phyloP scores from a whole-genome alignment of 2,329 filamentous ascomycete species.

The Pestalotiopsis sp. region DNA sequence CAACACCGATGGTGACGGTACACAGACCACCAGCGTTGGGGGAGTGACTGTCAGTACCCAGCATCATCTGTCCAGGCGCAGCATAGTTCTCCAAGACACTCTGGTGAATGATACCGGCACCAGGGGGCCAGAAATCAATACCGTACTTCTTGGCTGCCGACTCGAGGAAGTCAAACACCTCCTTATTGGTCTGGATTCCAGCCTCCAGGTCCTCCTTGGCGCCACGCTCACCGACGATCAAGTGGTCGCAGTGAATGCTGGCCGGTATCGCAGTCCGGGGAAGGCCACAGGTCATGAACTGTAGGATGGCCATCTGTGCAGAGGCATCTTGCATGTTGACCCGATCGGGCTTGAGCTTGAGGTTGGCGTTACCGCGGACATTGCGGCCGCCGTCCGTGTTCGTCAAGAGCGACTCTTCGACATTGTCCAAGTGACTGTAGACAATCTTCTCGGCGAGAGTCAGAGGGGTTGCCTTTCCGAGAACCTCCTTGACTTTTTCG shows the following conservation, averaged over 20 bases:
- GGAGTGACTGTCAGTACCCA: slow-evolving; percentile 96
- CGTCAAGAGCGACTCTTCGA: slow-evolving; percentile 83
- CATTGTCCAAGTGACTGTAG: slow-evolving; percentile 90
- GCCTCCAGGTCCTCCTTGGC: slow-evolving; percentile 82
- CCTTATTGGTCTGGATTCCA: slow-evolving; percentile 89
- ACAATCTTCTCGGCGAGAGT: slow-evolving; percentile 98
- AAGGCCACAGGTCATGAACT: slow-evolving; percentile 97
- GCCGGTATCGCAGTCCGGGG: slow-evolving; percentile 89
- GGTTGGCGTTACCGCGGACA: slow-evolving; percentile 85
- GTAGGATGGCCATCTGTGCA: slow-evolving; percentile 95
- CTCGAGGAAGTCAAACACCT: slow-evolving; percentile 97
- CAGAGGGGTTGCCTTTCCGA: slow-evolving; percentile 45
- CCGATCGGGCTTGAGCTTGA: slow-evolving; percentile 95
- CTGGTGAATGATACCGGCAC: slow-evolving; percentile 96
- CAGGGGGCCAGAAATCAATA: slow-evolving; percentile 94
- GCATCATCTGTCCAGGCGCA: slow-evolving; percentile 97
- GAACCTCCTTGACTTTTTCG: slow-evolving; percentile 16
- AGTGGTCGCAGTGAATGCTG: slow-evolving; percentile 97
- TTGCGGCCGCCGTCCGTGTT: slow-evolving; percentile 82
- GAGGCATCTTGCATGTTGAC: slow-evolving; percentile 99
- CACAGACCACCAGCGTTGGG: slow-evolving; percentile 95
- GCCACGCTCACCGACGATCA: slow-evolving; percentile 94
- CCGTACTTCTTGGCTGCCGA: slow-evolving; percentile 89
- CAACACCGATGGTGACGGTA: slow-evolving; percentile 94
- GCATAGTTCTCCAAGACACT: slow-evolving; percentile 98